A percentile compares a stretch with the other conserved stretches of the same genome.
phyloP scores from a whole-genome alignment of 495 filamentous ascomycete genomes.

The Patellaria atrata region DNA sequence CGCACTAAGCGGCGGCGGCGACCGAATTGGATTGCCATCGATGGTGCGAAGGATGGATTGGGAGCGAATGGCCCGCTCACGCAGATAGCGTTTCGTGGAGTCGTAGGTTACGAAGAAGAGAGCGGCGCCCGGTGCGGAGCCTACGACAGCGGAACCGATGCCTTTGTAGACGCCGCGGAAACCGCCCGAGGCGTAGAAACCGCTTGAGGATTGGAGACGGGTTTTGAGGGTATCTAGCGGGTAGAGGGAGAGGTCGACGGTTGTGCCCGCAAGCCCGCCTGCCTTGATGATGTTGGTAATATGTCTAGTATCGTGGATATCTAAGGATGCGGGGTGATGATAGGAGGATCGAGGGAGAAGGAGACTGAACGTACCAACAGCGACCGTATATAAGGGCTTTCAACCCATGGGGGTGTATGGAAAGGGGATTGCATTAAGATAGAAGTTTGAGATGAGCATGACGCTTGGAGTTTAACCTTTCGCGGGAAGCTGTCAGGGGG shows the following conservation, averaged over 20 bases:
- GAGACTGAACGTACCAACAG: constrained; percentile 27
- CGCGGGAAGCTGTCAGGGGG: too few relatives aligned
- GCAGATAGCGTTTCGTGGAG: constrained; percentile 41
- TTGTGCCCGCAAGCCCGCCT: constrained; percentile 30
- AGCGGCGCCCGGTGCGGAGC: constrained; percentile 92
- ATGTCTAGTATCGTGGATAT: constrained; percentile 77
- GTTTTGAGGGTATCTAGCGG: constrained; percentile 33
- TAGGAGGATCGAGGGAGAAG: constrained; percentile 17
- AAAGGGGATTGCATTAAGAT: constrained; percentile 10
- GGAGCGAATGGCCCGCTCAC: neutral
- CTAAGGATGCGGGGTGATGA: constrained; percentile 46
- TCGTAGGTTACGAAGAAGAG: constrained; percentile 99
- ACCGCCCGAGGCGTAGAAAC: constrained; percentile 63
- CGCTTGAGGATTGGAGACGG: constrained; percentile 73
- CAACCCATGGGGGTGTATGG: constrained; percentile 16
- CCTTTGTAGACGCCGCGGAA: constrained; percentile 61
- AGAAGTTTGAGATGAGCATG: neutral
- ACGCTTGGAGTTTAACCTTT: too few relatives aligned
- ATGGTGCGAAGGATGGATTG: constrained; percentile 5
- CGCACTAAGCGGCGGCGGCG: neutral
- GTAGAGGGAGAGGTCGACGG: constrained; percentile 30
- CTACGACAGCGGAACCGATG: constrained; percentile 57
- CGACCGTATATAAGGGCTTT: constrained; percentile 32
- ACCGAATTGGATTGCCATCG: constrained; percentile 15
- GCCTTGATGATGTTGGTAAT: constrained; percentile 26